Percentiles rank a stretch among this genome's conserved stretches.
phyloP scores from a whole-genome alignment of 1,284 basidiomycete genomes.

The Anthracocystis setariae region DNA sequence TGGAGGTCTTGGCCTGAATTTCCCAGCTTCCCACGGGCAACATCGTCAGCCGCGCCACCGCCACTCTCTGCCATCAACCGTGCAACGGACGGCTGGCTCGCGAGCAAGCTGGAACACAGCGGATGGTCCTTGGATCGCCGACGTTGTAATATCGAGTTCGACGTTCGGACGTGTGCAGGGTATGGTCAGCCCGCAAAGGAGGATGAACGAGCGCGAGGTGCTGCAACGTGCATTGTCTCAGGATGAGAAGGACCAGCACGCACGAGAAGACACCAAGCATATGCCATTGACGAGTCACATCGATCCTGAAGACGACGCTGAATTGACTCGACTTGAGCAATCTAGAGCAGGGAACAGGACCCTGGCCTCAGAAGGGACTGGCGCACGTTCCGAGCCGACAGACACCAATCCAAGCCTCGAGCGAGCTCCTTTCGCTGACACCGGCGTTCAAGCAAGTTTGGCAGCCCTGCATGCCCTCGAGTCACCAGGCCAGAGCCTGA shows the following conservation, averaged over 20 bases:
- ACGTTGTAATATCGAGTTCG: constrained; percentile 5
- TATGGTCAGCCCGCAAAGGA: neutral
- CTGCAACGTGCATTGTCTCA: constrained; percentile 9
- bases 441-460: constrained; percentile 43
- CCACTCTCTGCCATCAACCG: neutral
- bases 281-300: neutral
- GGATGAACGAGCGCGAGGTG: neutral
- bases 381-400: neutral
- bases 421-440: constrained; percentile 32
- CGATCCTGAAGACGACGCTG: constrained; percentile 11
- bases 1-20: constrained; percentile 15
- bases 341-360: constrained; percentile 12
- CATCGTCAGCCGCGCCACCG: neutral
- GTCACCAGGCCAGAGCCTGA: constrained; percentile 28
- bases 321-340: constrained; percentile 15
- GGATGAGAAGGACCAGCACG: neutral
- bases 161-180: constrained; percentile 4
- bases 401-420: constrained; percentile 9
- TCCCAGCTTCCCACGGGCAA: constrained; percentile 19
- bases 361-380: neutral
- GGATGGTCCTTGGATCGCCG: constrained; percentile 16
- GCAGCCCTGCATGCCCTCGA: constrained; percentile 41
- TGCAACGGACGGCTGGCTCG: neutral
- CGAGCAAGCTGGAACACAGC: constrained; percentile 25
- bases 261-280: neutral